Base-by-base conservation (phyloP, 192 early-diverging fungal genomes). In the Spizellomyces punctatus region DNA sequence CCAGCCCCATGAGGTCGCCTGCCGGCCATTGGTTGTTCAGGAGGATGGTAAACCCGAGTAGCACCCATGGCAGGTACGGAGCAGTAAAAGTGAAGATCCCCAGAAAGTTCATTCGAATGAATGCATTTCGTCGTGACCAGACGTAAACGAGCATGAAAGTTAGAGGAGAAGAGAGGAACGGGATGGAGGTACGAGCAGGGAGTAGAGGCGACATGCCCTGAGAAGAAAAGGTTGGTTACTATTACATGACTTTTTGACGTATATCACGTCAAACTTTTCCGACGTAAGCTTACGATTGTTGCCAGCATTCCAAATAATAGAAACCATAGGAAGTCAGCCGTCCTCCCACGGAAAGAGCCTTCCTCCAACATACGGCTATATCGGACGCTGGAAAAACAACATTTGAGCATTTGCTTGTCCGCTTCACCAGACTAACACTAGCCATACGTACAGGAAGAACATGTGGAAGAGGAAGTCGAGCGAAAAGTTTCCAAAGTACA, bases 51-150 rank as follows among this genome's bases (percentile, higher is more conserved):
- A 99, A 96, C 50, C 88, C 96, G 3, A 97, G 67, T 62, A 98
- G 78, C 0, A 95, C 91, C 90, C 91, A 96, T 1, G 96, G 95
- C 1, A 99, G 81, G 67, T 94, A 95, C 2, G 96, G 91, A 4
- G 98, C 98, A 16, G 88, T 87, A 54, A 96, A 93, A 9, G 87
- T 94, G 71, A 99, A 88, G n/a, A 98, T 71, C 8, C 95, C 95
- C 59, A 98, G 78, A 58, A 99, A 94, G 64, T 88, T 94, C 46
- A 99, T 86, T 64, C 88, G 85, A 49, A 95, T 81, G 64, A 89
- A 87, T n/a, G 95, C 92, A 77, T 99, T 97, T 36, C 93, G 89
- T 22, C 96, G 82, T n/a, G 95, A 92, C 98, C 98, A 99, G 36
- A 99, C 84, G 68, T 99, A 99, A 0, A 96, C 93, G 59, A 99